phyloP scores from a whole-genome alignment of 805 yeast genomes.

The Ogataea siamensis region DNA sequence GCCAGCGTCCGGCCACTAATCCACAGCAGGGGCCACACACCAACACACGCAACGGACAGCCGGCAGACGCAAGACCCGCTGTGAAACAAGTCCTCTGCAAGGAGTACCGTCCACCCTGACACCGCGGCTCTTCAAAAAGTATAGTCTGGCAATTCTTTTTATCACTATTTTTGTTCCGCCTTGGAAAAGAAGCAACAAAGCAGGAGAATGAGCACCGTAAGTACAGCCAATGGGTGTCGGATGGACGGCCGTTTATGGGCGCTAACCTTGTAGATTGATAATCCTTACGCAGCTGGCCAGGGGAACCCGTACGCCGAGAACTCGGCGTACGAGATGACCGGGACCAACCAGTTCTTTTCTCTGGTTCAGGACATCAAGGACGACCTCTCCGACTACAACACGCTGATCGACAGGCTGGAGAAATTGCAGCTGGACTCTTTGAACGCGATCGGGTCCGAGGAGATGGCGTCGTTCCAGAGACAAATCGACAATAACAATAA shows the following conservation, averaged over 20 bases:
- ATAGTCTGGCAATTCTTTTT: conserved; percentile 9
- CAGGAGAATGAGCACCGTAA: conserved; percentile 17
- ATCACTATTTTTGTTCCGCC: conserved; percentile 7
- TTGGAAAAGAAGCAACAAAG: conserved; percentile 1
- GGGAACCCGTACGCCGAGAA: conserved; percentile 24
- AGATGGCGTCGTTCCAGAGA: conserved; percentile 63
- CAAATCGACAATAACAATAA: conserved; percentile 75
- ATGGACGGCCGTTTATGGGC: conserved; percentile 4
- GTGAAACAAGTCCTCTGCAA: conserved; percentile 3
- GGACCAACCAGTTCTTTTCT: conserved; percentile 54
- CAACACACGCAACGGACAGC: no score
- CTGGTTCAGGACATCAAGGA: conserved; percentile 67
- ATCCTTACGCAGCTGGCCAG: conserved; percentile 27
- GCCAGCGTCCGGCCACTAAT: no score
- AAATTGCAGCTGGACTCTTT: conserved; percentile 66
- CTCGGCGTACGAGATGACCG: conserved; percentile 22
- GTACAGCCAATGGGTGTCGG: conserved; percentile 9
- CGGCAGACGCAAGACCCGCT: no score
- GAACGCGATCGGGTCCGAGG: conserved; percentile 70
- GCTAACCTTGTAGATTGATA: conserved; percentile 18
- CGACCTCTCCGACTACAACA: conserved; percentile 67
- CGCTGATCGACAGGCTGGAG: conserved; percentile 66
- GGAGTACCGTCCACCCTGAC: conserved; percentile 7
- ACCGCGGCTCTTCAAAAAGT: conserved; percentile 8
- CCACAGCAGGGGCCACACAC: no score